Evolutionary conservation across 768 basidiomycete species (phyloP).

Genomic region (Phaffia tasmanica): DNA sequence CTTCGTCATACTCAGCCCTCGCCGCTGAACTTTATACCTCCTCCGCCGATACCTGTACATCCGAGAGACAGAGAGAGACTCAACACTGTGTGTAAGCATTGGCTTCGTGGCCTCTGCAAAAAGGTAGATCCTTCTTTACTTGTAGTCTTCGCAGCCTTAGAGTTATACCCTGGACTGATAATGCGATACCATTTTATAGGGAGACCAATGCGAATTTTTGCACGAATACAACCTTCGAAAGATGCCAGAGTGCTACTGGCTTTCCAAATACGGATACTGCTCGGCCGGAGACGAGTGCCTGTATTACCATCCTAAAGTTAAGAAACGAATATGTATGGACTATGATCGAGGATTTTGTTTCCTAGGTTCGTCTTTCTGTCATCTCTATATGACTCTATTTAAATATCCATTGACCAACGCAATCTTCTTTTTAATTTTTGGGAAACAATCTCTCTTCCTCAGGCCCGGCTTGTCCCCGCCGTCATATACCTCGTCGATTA

Average conservation of each 20-base stretch:
- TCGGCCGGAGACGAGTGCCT: slow-evolving; percentile 78
- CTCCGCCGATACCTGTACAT: slow-evolving; percentile 67
- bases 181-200: slow-evolving; percentile 34
- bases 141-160: not conserved
- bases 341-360: slow-evolving; percentile 93
- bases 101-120: slow-evolving; percentile 94
- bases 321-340: slow-evolving; percentile 85
- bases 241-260: slow-evolving; percentile 99
- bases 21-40: slow-evolving; percentile 75
- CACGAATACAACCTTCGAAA: slow-evolving; percentile 96
- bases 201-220: slow-evolving; percentile 92
- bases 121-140: slow-evolving; percentile 41
- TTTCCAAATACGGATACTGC: slow-evolving; percentile 93
- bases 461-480: slow-evolving; percentile 21
- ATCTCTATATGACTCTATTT: not conserved
- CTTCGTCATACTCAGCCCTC: slow-evolving; percentile 84
- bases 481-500: slow-evolving; percentile 15
- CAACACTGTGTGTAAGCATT: slow-evolving; percentile 95
- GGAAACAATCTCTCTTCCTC: not conserved
- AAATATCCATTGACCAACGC: slow-evolving; percentile 45
- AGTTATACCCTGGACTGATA: not conserved
- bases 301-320: slow-evolving; percentile 72
- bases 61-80: slow-evolving; percentile 61
- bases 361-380: slow-evolving; percentile 52
- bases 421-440: not conserved